Evolutionary conservation across 169 alveolate species (phyloP), one percentile per base, ranked within the genome.

Genomic region (Plasmodium ovale): DNA sequence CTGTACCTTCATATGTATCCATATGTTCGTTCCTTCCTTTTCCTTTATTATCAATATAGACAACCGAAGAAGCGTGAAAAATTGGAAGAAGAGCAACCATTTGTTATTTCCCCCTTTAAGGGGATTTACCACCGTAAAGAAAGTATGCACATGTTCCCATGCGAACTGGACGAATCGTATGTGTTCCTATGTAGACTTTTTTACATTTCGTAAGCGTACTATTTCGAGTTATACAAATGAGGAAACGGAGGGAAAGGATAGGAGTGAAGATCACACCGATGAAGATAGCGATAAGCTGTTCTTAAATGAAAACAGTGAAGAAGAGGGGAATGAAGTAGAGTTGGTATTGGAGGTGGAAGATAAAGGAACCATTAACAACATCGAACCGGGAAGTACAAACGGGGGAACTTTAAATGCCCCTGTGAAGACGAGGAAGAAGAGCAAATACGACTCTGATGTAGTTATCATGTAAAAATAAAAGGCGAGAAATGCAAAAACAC

Each of bases 381-480:
- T 14, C 53, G 35, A 29, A 49, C 12, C 7, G 14, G 51, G 9
- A 14, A 49, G 27, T 59, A 74, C 25, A 42, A 14, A 10, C 21
- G 3, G 31, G 6, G 58, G 35, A 31, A 10, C 51, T 25, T 25
- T 29, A 53, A 72, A 23, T 51, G 1, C 49, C 10, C 59, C 39
- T 12, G 51, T 37, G 9, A 53, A 42, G 10, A 37, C 42, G 21
- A 74, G 58, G 51, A 74, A 74, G 27, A 74, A 31, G 37, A 29
- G 72, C 49, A 74, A 74, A 64, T 58, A 74, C 27, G 70, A 74
- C n/a, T 64, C 88, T 14, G 88, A 74, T 33, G 27, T 27, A 12
- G 42, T 74, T 6, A 49, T 74, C 47, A 74, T 74, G 88, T 74
- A 74, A 59, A 42, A 39, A n/a, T 10, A 21, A 53, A n/a, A 53